Conservation (phyloP, 2,329 filamentous ascomycete genomes). For the Capronia coronata region DNA sequence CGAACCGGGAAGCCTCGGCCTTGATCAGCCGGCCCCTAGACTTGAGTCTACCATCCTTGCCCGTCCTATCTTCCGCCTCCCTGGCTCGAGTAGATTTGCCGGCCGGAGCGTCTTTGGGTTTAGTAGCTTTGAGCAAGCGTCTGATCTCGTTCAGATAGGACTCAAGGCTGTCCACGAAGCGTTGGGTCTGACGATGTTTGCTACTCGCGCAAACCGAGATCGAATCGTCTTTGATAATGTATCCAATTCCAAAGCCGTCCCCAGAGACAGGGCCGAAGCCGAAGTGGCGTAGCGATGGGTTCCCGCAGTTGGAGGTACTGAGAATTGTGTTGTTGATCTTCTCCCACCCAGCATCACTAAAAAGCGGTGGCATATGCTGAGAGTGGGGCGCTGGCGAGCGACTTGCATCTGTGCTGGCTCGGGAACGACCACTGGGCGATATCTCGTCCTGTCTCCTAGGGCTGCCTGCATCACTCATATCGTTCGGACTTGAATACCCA, state of each 20-base stretch:
- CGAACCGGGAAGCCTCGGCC: slow-evolving; percentile 34
- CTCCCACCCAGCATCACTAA: slow-evolving; percentile 86
- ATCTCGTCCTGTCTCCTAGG: slow-evolving; percentile 27
- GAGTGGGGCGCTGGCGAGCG: slow-evolving; percentile 34
- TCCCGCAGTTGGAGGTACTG: slow-evolving; percentile 97
- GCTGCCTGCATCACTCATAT: slow-evolving; percentile 28
- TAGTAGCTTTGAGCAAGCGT: slow-evolving; percentile 68
- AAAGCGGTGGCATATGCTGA: slow-evolving; percentile 63
- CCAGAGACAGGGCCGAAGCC: slow-evolving; percentile 92
- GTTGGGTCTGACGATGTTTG: slow-evolving; percentile 87
- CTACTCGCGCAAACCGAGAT: slow-evolving; percentile 88
- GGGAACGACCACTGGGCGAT: slow-evolving; percentile 39
- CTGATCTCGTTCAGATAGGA: slow-evolving; percentile 86
- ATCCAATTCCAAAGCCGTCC: slow-evolving; percentile 94
- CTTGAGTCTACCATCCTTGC: slow-evolving; percentile 49
- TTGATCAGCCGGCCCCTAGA: slow-evolving; percentile 55
- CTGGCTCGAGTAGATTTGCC: slow-evolving; percentile 52
- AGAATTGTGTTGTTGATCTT: slow-evolving; percentile 90
- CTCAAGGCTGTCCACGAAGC: slow-evolving; percentile 84
- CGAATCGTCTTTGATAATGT: slow-evolving; percentile 94
- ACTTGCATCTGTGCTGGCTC: slow-evolving; percentile 42
- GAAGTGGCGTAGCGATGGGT: slow-evolving; percentile 88
- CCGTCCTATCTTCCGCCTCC: slow-evolving; percentile 50
- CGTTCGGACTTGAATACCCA: slow-evolving; percentile 57
- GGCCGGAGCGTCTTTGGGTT: slow-evolving; percentile 46